A percentile compares a stretch with the other conserved stretches of the same genome.
Conservation (phyloP, 306 rosid genomes). For the Cucurbita moschata region DNA sequence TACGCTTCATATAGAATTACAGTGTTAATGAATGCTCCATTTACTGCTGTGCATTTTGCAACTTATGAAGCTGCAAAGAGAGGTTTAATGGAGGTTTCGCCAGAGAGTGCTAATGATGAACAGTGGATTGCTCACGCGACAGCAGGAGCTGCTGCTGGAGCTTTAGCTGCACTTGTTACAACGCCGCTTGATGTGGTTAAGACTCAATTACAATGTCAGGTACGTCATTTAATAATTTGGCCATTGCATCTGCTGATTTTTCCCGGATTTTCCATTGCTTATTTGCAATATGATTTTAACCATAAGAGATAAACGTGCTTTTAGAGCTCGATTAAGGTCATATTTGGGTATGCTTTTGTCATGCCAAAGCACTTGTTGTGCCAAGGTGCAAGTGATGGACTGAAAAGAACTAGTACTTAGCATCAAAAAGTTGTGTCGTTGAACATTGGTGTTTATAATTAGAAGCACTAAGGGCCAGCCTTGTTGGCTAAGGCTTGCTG, state of each 20-base stretch:
- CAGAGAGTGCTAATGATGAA: conserved; percentile 39
- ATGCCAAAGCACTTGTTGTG: neutral
- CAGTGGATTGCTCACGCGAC: conserved; percentile 62
- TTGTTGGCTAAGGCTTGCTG: neutral
- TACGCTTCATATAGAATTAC: conserved; percentile 79
- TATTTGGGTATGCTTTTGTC: neutral
- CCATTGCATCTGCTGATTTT: neutral
- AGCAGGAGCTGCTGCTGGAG: conserved; percentile 74
- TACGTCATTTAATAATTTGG: conserved; percentile 4
- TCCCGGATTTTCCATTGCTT: neutral
- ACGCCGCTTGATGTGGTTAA: conserved; percentile 82
- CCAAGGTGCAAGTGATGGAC: neutral
- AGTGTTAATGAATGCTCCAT: conserved; percentile 78
- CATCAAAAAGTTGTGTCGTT: neutral
- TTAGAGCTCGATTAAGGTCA: neutral
- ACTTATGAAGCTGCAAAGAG: conserved; percentile 60
- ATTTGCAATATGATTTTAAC: neutral
- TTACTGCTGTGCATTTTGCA: conserved; percentile 60
- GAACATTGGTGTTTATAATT: neutral
- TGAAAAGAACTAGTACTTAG: neutral
- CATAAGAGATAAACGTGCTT: neutral
- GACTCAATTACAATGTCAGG: conserved; percentile 89
- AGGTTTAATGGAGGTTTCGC: conserved; percentile 40
- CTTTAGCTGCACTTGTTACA: conserved; percentile 49
- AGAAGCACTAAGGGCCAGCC: neutral